These are phyloP conservation scores for Trichoderma breve DNA, from an alignment of 2,329 filamentous ascomycete genomes.

Conservation along the genomic window DNA sequence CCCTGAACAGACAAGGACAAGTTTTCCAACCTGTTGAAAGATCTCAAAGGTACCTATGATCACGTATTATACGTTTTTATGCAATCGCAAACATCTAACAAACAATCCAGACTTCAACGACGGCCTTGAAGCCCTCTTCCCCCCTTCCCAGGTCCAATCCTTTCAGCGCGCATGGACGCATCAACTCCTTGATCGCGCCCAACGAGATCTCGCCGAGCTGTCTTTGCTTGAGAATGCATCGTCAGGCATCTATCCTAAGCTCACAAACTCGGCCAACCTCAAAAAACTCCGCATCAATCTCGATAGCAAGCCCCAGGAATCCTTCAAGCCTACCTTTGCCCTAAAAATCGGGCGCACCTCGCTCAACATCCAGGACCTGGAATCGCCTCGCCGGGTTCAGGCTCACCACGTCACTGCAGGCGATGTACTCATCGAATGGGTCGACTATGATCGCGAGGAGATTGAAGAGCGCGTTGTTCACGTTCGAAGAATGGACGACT, in stretches of 20 bases:
- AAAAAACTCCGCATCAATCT: slow-evolving; percentile 49
- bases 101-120: slow-evolving; percentile 43
- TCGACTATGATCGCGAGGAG: slow-evolving; percentile 43
- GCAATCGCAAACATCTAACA: neutral
- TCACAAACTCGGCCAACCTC: slow-evolving; percentile 43
- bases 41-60: slow-evolving; percentile 38
- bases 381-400: slow-evolving; percentile 29
- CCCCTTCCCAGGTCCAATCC: slow-evolving; percentile 40
- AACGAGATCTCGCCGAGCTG: slow-evolving; percentile 42
- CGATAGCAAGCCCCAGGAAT: slow-evolving; percentile 39
- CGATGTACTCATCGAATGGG: slow-evolving; percentile 45
- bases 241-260: slow-evolving; percentile 41
- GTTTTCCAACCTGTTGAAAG: slow-evolving; percentile 39
- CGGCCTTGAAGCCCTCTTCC: slow-evolving; percentile 47
- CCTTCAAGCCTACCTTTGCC: slow-evolving; percentile 43
- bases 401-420: slow-evolving; percentile 35
- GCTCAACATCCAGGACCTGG: slow-evolving; percentile 27
- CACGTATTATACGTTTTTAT: too few relatives aligned
- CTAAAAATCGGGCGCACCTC: slow-evolving; percentile 38
- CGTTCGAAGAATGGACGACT: slow-evolving; percentile 45
- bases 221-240: slow-evolving; percentile 43
- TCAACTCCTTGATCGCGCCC: slow-evolving; percentile 45
- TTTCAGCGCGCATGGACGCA: slow-evolving; percentile 47
- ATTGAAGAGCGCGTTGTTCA: slow-evolving; percentile 44
- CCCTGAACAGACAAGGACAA: slow-evolving; percentile 42